These are phyloP conservation scores for Drosera capensis DNA, from an alignment of 148 eudicot genomes.

Conservation along the genomic window DNA sequence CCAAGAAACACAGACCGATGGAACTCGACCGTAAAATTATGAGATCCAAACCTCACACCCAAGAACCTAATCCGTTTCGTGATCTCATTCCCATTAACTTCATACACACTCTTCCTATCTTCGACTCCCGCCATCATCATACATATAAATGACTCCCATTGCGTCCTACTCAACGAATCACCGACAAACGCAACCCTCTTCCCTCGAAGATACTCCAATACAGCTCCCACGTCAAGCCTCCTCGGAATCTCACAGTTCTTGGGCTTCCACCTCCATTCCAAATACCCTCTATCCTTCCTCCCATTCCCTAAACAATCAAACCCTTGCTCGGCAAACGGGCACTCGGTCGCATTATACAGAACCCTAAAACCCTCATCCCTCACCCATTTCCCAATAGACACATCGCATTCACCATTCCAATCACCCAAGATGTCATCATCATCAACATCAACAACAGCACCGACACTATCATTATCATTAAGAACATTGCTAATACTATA, in stretches of 20 bases:
- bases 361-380: constrained; percentile 56
- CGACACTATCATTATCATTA: no score
- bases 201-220: constrained; percentile 47
- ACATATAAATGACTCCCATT: constrained; percentile 95
- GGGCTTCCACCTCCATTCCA: constrained; percentile 92
- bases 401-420: constrained; percentile 32
- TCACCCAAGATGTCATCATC: constrained; percentile 10
- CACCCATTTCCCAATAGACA: constrained; percentile 84
- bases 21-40: constrained; percentile 60
- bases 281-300: constrained; percentile 42
- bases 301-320: constrained; percentile 82
- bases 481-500: no score
- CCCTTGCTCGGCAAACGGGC: constrained; percentile 72
- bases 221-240: constrained; percentile 28
- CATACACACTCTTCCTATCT: constrained; percentile 66
- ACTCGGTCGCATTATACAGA: constrained; percentile 67
- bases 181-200: constrained; percentile 83
- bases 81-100: constrained; percentile 58
- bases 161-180: constrained; percentile 86
- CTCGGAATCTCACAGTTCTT: constrained; percentile 53
- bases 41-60: constrained; percentile 56
- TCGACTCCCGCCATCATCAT: constrained; percentile 78
- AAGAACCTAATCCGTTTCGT: constrained; percentile 58
- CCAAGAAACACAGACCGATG: constrained; percentile 73
- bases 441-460: constrained; percentile 16